phyloP scores from a whole-genome alignment of 2,329 filamentous ascomycete genomes.

The Monosporascus sp. region DNA sequence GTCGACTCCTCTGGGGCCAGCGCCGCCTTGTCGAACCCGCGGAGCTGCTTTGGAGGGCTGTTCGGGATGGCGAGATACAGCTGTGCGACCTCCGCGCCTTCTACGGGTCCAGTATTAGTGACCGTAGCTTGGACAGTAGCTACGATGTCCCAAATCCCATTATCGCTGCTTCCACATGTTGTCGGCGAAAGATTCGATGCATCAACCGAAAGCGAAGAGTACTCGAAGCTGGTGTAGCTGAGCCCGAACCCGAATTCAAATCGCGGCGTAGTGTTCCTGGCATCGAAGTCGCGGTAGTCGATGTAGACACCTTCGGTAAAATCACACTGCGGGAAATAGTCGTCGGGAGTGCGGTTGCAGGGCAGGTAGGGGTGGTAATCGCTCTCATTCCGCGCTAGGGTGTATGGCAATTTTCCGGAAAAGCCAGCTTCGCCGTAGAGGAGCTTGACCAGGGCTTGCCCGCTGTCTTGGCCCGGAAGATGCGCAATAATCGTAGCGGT shows the following conservation, averaged over 20 bases:
- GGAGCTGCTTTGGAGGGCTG: conserved; percentile 43
- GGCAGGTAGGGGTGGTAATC: conserved; percentile 49
- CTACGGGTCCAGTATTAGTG: conserved; percentile 57
- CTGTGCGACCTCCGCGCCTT: conserved; percentile 63
- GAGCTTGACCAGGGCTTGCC: conserved; percentile 48
- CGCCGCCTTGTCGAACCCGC: conserved; percentile 57
- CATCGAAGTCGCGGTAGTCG: conserved; percentile 61
- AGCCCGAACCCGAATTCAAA: conserved; percentile 64
- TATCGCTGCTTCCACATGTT: conserved; percentile 37
- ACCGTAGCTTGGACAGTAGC: conserved; percentile 53
- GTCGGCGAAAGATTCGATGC: conserved; percentile 31
- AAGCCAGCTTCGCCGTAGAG: conserved; percentile 52
- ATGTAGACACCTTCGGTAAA: conserved; percentile 58
- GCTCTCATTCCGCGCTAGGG: conserved; percentile 46
- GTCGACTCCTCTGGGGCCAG: conserved; percentile 42
- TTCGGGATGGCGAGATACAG: conserved; percentile 45
- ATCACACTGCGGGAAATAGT: conserved; percentile 24
- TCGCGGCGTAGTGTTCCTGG: conserved; percentile 50
- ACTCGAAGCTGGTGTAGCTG: conserved; percentile 63
- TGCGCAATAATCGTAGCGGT: conserved; percentile 60
- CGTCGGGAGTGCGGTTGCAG: conserved; percentile 30
- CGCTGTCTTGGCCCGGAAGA: conserved; percentile 62
- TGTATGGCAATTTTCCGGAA: conserved; percentile 58
- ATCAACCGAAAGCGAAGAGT: conserved; percentile 36
- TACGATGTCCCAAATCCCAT: conserved; percentile 42